phyloP scores from a whole-genome alignment of 352 stramenopile species.

The Elongisporangium anandrum region DNA sequence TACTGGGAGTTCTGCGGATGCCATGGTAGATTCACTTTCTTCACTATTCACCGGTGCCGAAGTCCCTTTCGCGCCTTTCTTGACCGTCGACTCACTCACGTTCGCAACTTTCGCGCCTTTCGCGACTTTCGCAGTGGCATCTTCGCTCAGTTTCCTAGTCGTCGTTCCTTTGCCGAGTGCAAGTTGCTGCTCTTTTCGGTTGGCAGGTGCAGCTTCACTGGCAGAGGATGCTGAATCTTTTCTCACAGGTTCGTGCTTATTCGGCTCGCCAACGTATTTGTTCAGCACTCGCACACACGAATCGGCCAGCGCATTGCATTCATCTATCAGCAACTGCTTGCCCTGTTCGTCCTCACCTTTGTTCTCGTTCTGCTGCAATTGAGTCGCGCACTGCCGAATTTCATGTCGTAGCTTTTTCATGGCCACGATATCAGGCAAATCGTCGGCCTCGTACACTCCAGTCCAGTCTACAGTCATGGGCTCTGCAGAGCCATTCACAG shows the following conservation, averaged over 20 bases:
- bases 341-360: conserved; percentile 15
- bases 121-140: too few relatives aligned
- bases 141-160: not conserved
- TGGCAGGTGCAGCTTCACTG: not conserved
- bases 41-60: too few relatives aligned
- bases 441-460: conserved; percentile 31
- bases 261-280: conserved; percentile 46
- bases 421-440: conserved; percentile 48
- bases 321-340: conserved; percentile 46
- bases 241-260: not conserved
- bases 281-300: conserved; percentile 57
- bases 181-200: too few relatives aligned
- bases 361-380: conserved; percentile 30
- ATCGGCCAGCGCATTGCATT: conserved; percentile 54
- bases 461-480: conserved; percentile 23
- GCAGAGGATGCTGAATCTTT: not conserved
- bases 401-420: conserved; percentile 76
- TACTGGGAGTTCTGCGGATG: too few relatives aligned
- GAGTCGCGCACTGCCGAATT: conserved; percentile 45
- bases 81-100: too few relatives aligned
- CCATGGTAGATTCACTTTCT: too few relatives aligned
- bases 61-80: too few relatives aligned
- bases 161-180: not conserved
- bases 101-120: too few relatives aligned
- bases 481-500: too few relatives aligned